A percentile compares a stretch with the other conserved stretches of the same genome.
These are phyloP conservation scores for Hysterangium stoloniferum DNA, from an alignment of 768 basidiomycete species.

Conservation along the genomic window DNA sequence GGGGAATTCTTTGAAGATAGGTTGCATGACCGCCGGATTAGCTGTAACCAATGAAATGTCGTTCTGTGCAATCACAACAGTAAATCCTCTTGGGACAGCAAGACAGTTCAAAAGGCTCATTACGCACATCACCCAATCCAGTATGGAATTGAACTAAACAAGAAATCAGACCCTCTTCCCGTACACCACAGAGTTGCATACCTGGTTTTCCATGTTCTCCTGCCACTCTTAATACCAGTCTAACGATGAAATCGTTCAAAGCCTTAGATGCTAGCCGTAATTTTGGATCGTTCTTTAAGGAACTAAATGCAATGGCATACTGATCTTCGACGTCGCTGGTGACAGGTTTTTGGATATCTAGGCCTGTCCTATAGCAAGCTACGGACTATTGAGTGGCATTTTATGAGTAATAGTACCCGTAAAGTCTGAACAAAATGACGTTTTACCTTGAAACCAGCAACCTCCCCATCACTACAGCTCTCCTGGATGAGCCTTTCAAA, in stretches of 20 bases:
- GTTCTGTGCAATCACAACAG: constrained; percentile 20
- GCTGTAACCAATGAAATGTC: constrained; percentile 52
- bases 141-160: constrained; percentile 75
- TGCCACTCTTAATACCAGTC: constrained; percentile 45
- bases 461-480: constrained; percentile 36
- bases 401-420: background rate
- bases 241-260: constrained; percentile 62
- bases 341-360: constrained; percentile 38
- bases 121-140: constrained; percentile 54
- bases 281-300: constrained; percentile 25
- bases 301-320: constrained; percentile 23
- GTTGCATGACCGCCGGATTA: constrained; percentile 61
- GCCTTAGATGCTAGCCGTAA: constrained; percentile 53
- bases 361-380: constrained; percentile 69
- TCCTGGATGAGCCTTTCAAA: constrained; percentile 32
- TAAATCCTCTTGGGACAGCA: background rate
- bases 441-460: constrained; percentile 56
- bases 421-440: background rate
- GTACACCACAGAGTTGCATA: constrained; percentile 28
- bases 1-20: constrained; percentile 57
- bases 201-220: constrained; percentile 52
- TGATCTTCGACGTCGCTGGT: constrained; percentile 15
- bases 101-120: background rate
- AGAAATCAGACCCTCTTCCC: background rate
- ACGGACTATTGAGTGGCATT: constrained; percentile 33